phyloP scores from a whole-genome alignment of 2,329 filamentous ascomycete genomes.

The Fusarium paranaense region DNA sequence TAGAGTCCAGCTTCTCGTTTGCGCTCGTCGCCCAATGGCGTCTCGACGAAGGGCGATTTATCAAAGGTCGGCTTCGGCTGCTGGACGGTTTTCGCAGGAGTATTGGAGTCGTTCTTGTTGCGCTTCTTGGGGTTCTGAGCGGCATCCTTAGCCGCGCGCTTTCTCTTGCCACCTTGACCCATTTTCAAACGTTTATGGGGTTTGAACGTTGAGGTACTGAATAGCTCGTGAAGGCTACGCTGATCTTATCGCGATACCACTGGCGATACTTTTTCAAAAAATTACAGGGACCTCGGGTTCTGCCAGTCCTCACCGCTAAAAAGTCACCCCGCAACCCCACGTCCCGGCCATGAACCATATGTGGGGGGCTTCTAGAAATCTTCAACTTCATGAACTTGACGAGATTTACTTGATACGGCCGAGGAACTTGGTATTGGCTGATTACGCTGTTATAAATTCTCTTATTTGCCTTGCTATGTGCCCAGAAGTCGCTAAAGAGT shows the following conservation, averaged over 20 bases:
- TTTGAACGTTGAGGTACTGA: constrained; percentile 3
- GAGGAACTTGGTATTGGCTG: not conserved
- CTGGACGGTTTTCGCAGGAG: constrained; percentile 30
- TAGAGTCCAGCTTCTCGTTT: constrained; percentile 70
- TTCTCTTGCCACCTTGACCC: constrained; percentile 48
- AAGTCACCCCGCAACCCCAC: constrained; percentile 35
- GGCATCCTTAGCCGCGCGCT: constrained; percentile 48
- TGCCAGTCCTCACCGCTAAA: constrained; percentile 40
- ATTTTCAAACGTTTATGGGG: constrained; percentile 36
- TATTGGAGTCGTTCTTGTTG: constrained; percentile 46
- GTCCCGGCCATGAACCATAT: not conserved
- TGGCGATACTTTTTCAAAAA: constrained; percentile 32
- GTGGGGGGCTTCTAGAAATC: not conserved
- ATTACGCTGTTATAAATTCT: not conserved
- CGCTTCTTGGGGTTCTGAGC: constrained; percentile 46
- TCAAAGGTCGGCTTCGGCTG: constrained; percentile 47
- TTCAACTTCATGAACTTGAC: not conserved
- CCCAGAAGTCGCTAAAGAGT: no score
- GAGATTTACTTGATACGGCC: not conserved
- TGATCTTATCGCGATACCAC: constrained; percentile 24
- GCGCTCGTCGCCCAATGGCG: constrained; percentile 64
- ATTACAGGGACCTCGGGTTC: constrained; percentile 25
- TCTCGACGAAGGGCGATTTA: constrained; percentile 62
- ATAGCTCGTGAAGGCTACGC: constrained; percentile 1
- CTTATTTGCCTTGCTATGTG: not conserved